phyloP scores from a whole-genome alignment of 2,329 filamentous ascomycete genomes.

The Paraconiothyrium brasiliense region DNA sequence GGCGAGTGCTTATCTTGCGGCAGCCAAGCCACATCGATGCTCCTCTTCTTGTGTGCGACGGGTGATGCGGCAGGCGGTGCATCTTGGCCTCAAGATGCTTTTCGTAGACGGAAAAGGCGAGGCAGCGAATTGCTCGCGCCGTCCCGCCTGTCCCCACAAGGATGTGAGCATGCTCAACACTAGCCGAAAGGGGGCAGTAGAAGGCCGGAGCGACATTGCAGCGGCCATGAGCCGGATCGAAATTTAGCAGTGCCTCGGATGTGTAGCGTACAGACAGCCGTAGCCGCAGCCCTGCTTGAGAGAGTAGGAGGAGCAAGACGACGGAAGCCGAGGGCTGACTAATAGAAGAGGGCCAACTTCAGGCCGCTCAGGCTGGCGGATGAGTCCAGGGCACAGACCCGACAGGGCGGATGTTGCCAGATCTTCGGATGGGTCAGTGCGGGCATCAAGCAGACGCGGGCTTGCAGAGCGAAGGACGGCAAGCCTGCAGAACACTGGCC shows the following conservation, averaged over 20 bases:
- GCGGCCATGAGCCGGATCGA: neutral
- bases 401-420: conserved; percentile 20
- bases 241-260: neutral
- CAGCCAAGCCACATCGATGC: neutral
- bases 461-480: conserved; percentile 11
- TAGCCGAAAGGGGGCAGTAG: neutral
- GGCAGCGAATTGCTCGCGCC: conserved; percentile 12
- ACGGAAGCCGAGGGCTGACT: conserved; percentile 6
- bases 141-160: conserved; percentile 15
- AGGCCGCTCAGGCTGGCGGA: neutral
- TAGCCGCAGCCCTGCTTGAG: too few species aligned
- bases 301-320: neutral
- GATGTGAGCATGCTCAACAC: neutral
- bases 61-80: neutral
- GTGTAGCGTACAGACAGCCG: neutral
- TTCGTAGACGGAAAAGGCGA: neutral
- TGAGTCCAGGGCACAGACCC: conserved; percentile 16
- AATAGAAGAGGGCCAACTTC: neutral
- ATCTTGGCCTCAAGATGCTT: conserved; percentile 4
- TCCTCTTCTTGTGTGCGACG: neutral
- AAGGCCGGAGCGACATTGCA: neutral
- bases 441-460: conserved; percentile 10
- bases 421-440: conserved; percentile 22
- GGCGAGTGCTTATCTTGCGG: conserved; percentile 13
- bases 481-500: conserved; percentile 18